These are phyloP conservation scores for Chimonanthus praecox DNA, from an alignment of 164 flowering plant genomes.

Conservation along the genomic window DNA sequence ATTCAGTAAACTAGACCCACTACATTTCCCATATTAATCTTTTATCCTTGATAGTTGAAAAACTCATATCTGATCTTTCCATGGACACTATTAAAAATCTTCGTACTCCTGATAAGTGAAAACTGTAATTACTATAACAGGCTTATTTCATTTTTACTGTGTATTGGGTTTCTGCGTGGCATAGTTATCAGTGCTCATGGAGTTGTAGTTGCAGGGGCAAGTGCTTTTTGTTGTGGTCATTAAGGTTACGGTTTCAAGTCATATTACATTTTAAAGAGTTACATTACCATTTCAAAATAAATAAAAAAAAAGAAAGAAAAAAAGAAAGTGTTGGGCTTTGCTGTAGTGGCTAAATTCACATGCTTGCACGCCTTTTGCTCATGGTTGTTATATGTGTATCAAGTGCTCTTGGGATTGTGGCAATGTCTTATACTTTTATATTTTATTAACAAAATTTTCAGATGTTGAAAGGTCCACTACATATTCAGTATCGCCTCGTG, in stretches of 20 bases:
- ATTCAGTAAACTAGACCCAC: neutral
- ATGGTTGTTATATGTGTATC: too few species aligned
- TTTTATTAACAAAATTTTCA: constrained; percentile 28
- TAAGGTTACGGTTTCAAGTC: too few species aligned
- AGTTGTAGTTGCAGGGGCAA: too few species aligned
- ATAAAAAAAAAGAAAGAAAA: too few species aligned
- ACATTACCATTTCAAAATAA: too few species aligned
- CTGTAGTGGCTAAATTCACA: neutral
- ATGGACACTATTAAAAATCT: neutral
- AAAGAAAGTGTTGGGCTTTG: neutral
- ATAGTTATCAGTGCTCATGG: too few species aligned
- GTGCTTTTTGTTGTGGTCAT: too few species aligned
- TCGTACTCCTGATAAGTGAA: too few species aligned
- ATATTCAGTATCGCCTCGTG: constrained; percentile 61
- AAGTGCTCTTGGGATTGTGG: neutral
- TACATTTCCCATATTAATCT: neutral
- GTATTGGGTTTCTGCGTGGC: too few species aligned
- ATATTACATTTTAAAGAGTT: too few species aligned
- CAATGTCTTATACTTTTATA: constrained; percentile 3
- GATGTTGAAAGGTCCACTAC: constrained; percentile 63
- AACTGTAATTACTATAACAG: neutral
- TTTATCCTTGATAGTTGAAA: neutral
- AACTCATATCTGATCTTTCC: neutral
- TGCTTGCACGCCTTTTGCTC: neutral
- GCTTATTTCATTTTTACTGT: neutral